These are phyloP conservation scores for Pachyrhizus erosus DNA, from an alignment of 306 rosid species.

Conservation along the genomic window DNA sequence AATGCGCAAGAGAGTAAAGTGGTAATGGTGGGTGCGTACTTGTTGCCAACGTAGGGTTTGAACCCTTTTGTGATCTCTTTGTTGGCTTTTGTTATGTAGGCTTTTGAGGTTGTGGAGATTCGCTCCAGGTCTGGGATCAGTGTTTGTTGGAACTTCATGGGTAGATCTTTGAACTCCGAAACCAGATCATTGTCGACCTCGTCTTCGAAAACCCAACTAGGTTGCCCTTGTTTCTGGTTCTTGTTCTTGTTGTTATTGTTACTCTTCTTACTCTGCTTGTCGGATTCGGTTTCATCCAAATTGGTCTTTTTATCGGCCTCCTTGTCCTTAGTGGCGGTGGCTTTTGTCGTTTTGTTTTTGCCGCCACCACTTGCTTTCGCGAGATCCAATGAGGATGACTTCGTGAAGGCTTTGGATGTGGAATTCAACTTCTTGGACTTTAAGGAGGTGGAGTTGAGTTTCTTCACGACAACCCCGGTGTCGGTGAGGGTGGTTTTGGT, in stretches of 20 bases:
- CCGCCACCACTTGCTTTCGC: slow-evolving; percentile 40
- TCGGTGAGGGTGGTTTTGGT: slow-evolving; percentile 52
- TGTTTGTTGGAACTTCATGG: slow-evolving; percentile 63
- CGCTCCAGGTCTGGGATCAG: slow-evolving; percentile 81
- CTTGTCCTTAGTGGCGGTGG: slow-evolving; percentile 47
- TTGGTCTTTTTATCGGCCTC: slow-evolving; percentile 35
- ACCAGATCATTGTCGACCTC: slow-evolving; percentile 60
- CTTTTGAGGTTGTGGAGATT: slow-evolving; percentile 77
- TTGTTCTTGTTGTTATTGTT: no score
- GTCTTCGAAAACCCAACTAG: slow-evolving; percentile 63
- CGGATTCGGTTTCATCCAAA: slow-evolving; percentile 23
- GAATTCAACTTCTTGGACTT: slow-evolving; percentile 68
- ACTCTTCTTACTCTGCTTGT: slow-evolving; percentile 31
- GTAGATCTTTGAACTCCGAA: slow-evolving; percentile 70
- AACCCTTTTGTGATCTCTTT: slow-evolving; percentile 71
- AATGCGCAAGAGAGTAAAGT: slow-evolving; percentile 63
- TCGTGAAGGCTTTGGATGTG: slow-evolving; percentile 50
- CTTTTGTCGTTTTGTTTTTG: slow-evolving; percentile 72
- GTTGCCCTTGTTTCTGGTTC: slow-evolving; percentile 46
- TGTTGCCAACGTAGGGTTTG: slow-evolving; percentile 89
- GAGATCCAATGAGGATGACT: slow-evolving; percentile 57
- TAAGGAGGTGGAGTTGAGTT: slow-evolving; percentile 64
- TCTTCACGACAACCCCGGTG: slow-evolving; percentile 44
- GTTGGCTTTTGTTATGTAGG: slow-evolving; percentile 73
- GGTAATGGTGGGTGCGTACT: slow-evolving; percentile 83